Conservation (phyloP, 1,284 basidiomycete genomes). For the Ustilago lituana region DNA sequence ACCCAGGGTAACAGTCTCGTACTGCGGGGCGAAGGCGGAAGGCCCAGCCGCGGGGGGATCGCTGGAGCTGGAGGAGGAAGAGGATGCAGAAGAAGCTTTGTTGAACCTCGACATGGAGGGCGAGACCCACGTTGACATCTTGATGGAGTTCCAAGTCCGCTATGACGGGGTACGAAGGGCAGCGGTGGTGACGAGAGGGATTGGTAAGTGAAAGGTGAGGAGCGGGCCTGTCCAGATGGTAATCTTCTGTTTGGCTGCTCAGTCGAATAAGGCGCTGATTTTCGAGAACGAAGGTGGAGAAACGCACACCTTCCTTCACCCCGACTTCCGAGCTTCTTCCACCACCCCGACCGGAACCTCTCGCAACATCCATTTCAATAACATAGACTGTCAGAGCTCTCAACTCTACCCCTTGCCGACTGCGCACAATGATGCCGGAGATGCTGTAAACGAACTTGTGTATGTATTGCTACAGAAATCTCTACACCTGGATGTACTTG, state of each 20-base stretch:
- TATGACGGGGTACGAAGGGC: no score
- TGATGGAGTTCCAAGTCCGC: background rate
- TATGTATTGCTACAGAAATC: no score
- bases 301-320: background rate
- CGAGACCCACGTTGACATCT: conserved; percentile 41
- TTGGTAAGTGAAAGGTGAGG: no score
- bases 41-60: background rate
- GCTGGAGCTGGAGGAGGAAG: background rate
- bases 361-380: background rate
- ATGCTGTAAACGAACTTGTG: no score
- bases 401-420: no score
- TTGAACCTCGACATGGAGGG: conserved; percentile 39
- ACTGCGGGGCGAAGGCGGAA: conserved; percentile 12
- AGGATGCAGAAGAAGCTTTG: conserved; percentile 1
- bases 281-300: conserved; percentile 9
- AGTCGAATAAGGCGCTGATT: no score
- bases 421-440: no score
- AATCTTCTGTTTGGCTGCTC: conserved; percentile 14
- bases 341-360: background rate
- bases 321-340: conserved; percentile 12
- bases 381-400: no score
- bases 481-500: conserved; percentile 69
- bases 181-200: no score
- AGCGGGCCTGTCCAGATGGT: background rate
- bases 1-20: conserved; percentile 38